Evolutionary conservation across 139 green algal genomes (phyloP), one percentile per base, ranked within the genome.

Genomic region (Zygnema circumcarinatum): DNA sequence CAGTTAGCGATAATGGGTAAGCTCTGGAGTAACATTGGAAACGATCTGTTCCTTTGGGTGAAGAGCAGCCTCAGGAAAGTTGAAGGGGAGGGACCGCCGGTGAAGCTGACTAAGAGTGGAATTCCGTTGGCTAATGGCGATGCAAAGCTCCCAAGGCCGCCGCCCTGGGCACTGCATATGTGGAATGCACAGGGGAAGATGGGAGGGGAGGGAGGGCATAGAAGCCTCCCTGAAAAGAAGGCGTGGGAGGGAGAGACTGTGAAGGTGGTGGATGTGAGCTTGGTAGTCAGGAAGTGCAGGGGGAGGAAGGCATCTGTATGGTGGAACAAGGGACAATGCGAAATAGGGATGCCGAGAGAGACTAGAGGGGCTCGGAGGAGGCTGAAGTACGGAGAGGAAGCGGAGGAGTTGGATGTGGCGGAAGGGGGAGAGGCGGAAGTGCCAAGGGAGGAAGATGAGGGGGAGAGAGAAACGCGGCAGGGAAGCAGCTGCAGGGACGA

Each of bases 151-250:
- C 74, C 83, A 16, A 53, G 74, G 29, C 83, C 83, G 1, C 83
- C 83, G 29, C 83, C 83, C 74, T 88, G 83, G 83, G 83, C 83
- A 2, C 69, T 88, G 68, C 41, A 86, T 68, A 86, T 86, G 79
- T 86, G 79, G 79, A 86, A 76, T 53, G 2, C 53, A 39, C 47
- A 62, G 47, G 47, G 47, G 47, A 62, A 62, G 47, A 62, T 62
- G 16, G 47, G 47, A 62, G 47, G 47, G 16, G 47, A 62, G 47
- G 47, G 47, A 25, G 47, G 47, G 47, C 47, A 25, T 62, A 62
- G 16, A 62, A 62, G 7, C 16, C 7, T 7, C 7, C 47, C 7
- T 16, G 47, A 62, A 16, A 62, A 62, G 47, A 62, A 62, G 47
- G 47, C 47, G 7, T 62, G 47, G 47, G 47, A 41, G 16, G 69